Conservation (phyloP, 2,329 filamentous ascomycete genomes). For the Penicillium sp. region DNA sequence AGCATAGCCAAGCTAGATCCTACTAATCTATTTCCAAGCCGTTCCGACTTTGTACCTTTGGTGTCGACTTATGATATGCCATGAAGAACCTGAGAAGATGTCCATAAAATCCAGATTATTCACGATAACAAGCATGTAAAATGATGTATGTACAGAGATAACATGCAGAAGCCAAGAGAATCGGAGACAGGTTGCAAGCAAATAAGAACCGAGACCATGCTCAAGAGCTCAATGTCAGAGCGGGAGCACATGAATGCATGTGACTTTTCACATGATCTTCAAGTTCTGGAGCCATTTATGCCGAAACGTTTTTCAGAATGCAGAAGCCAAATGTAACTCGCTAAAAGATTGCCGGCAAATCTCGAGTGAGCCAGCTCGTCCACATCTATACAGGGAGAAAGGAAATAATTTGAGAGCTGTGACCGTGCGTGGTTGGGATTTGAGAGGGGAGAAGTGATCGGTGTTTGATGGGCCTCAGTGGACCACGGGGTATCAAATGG, state of each 20-base stretch:
- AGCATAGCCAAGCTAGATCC: no score
- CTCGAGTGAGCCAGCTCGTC: slow-evolving; percentile 5
- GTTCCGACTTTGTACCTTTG: no score
- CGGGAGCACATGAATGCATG: slow-evolving; percentile 2
- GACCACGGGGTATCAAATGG: slow-evolving; percentile 23
- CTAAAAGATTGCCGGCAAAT: slow-evolving; percentile 16
- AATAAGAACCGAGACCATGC: neutral
- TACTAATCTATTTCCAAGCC: no score
- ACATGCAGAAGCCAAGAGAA: slow-evolving; percentile 4
- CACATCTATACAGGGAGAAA: slow-evolving; percentile 22
- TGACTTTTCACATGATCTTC: slow-evolving; percentile 19
- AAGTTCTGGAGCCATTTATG: slow-evolving; percentile 16
- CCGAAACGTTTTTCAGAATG: slow-evolving; percentile 17
- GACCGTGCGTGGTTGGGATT: neutral
- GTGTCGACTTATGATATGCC: no score
- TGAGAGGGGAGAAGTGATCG: neutral
- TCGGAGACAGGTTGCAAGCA: slow-evolving; percentile 1
- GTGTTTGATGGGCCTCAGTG: slow-evolving; percentile 2
- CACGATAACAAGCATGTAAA: slow-evolving; percentile 3
- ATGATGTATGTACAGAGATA: slow-evolving; percentile 8
- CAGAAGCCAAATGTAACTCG: slow-evolving; percentile 16
- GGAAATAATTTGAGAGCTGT: neutral
- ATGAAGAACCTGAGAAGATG: neutral
- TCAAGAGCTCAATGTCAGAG: neutral
- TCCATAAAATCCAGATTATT: neutral